These are phyloP conservation scores for Arxiozyma telluris DNA, from an alignment of 1,139 yeast genomes.

Conservation along the genomic window DNA sequence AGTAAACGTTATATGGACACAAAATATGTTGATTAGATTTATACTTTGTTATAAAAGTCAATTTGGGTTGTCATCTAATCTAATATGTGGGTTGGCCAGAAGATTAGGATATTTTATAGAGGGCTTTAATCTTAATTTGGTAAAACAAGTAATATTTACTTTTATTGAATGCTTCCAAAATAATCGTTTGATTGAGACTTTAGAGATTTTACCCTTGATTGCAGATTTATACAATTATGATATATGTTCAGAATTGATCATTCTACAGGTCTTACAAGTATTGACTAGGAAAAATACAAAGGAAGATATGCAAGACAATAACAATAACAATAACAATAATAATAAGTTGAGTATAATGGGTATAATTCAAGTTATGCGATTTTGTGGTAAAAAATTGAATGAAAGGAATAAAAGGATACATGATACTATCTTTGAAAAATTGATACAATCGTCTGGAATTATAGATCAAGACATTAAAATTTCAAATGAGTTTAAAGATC, in stretches of 20 bases:
- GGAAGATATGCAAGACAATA: background rate
- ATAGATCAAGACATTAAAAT: background rate
- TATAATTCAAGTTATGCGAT: slow-evolving; percentile 34
- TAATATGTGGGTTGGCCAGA: slow-evolving; percentile 44
- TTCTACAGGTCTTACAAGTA: slow-evolving; percentile 55
- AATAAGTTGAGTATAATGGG: background rate
- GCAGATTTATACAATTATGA: slow-evolving; percentile 58
- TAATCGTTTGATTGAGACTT: slow-evolving; percentile 40
- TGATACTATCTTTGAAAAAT: slow-evolving; percentile 50
- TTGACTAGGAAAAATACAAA: slow-evolving; percentile 23
- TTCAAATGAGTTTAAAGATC: slow-evolving; percentile 39
- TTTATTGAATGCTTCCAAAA: slow-evolving; percentile 49
- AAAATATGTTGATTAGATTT: slow-evolving; percentile 9
- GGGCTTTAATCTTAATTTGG: slow-evolving; percentile 52
- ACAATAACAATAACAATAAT: background rate
- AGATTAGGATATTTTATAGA: slow-evolving; percentile 47
- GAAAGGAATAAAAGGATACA: slow-evolving; percentile 38
- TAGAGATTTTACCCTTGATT: slow-evolving; percentile 41
- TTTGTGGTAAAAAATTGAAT: slow-evolving; percentile 38
- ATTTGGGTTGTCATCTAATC: background rate
- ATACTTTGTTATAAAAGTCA: slow-evolving; percentile 4
- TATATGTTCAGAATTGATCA: slow-evolving; percentile 55
- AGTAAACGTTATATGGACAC: slow-evolving; percentile 15
- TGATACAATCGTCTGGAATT: slow-evolving; percentile 28
- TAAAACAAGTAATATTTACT: slow-evolving; percentile 46